Evolutionary conservation across 208 protist genomes (phyloP).

Genomic region (Crithidia expoeki): DNA sequence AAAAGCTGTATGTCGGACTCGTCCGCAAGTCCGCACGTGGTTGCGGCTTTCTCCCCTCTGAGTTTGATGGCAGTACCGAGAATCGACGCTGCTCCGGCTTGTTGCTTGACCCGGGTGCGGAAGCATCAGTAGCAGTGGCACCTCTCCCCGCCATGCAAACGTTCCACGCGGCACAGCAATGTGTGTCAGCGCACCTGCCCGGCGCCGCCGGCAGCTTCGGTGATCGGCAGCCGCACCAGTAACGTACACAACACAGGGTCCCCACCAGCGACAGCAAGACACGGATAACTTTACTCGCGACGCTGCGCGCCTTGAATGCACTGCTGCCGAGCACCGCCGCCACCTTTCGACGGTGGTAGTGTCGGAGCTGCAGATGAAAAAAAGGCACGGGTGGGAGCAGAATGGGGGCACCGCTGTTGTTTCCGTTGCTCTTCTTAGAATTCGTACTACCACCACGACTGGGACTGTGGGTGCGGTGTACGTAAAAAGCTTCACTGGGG

Average conservation of each 20-base stretch:
- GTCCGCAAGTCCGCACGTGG: too few relatives aligned
- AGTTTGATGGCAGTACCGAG: too few relatives aligned
- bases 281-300: not conserved
- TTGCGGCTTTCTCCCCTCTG: too few relatives aligned
- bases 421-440: not conserved
- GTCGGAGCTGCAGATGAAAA: constrained; percentile 14
- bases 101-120: not conserved
- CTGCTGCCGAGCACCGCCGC: constrained; percentile 8
- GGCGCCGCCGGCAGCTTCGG: constrained; percentile 2
- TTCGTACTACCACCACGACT: not conserved
- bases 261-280: constrained; percentile 17
- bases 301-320: not conserved
- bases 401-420: not conserved
- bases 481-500: not conserved
- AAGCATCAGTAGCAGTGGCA: not conserved
- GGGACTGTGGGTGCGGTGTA: not conserved
- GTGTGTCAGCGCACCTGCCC: constrained; percentile 6
- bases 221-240: constrained; percentile 19
- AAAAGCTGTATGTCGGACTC: too few relatives aligned
- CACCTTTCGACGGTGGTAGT: constrained; percentile 14
- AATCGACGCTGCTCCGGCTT: too few relatives aligned
- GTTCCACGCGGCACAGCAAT: not conserved
- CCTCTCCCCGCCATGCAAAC: not conserved
- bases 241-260: constrained; percentile 17
- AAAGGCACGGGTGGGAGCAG: not conserved